phyloP scores from a whole-genome alignment of 139 green algal species.

The Parachlorella kessleri region DNA sequence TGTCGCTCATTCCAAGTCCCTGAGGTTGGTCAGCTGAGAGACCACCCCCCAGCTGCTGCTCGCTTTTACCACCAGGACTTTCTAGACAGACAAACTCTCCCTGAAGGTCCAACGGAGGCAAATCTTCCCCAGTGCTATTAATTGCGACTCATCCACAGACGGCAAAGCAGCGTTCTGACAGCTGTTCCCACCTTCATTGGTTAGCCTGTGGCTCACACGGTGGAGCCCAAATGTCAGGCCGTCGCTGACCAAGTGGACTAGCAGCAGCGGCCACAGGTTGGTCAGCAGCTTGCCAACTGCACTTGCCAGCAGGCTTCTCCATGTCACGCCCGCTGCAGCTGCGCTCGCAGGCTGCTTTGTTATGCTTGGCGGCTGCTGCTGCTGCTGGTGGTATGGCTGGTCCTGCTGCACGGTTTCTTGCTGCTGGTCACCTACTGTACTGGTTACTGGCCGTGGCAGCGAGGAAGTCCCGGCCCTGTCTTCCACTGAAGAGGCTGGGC shows the following conservation, averaged over 20 bases:
- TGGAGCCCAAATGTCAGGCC: constrained; percentile 33
- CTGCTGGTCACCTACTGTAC: too few species aligned
- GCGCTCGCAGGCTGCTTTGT: too few species aligned
- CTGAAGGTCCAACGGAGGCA: background rate
- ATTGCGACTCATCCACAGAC: background rate
- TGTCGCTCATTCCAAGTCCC: too few species aligned
- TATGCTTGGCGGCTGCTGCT: too few species aligned
- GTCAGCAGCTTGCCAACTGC: constrained; percentile 5
- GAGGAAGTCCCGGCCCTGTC: too few species aligned
- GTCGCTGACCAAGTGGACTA: constrained; percentile 14
- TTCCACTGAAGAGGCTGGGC: too few species aligned
- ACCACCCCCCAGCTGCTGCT: background rate
- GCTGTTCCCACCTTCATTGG: constrained; percentile 25
- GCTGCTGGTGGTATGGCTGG: too few species aligned
- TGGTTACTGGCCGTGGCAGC: too few species aligned
- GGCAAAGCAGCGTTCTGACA: background rate
- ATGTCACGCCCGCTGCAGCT: too few species aligned
- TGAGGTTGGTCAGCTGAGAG: too few species aligned
- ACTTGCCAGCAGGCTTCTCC: too few species aligned
- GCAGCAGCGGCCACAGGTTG: constrained; percentile 28
- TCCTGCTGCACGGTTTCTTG: too few species aligned
- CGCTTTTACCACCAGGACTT: background rate
- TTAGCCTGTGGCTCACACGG: constrained; percentile 29
- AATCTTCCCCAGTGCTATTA: background rate
- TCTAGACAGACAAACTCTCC: background rate